phyloP scores from a whole-genome alignment of 768 basidiomycete genomes.

The Omphalotus guepiniiformis region DNA sequence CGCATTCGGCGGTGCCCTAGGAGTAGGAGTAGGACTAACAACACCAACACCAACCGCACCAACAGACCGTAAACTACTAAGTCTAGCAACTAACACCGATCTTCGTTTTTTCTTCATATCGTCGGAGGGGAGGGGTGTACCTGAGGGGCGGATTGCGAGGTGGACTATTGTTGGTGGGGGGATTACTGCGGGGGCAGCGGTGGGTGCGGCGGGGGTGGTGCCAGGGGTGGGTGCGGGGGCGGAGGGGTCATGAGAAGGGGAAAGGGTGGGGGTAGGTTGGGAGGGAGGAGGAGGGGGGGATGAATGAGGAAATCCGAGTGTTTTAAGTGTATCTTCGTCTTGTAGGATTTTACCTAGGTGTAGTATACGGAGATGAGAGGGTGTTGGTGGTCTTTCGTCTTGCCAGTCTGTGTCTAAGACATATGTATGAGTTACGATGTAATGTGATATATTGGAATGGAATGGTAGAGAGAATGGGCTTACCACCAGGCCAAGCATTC shows the following conservation, averaged over 20 bases:
- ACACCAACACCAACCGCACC: not conserved
- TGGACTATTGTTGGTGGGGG: constrained; percentile 63
- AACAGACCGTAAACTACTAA: not conserved
- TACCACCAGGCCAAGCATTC: constrained; percentile 78
- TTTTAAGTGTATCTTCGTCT: constrained; percentile 61
- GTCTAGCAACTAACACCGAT: not conserved
- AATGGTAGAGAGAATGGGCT: constrained; percentile 17
- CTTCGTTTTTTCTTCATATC: constrained; percentile 50
- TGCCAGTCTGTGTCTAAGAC: constrained; percentile 57
- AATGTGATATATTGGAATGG: constrained; percentile 1
- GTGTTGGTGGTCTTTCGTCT: constrained; percentile 73
- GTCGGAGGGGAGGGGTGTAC: constrained; percentile 43
- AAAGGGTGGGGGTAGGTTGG: constrained; percentile 8
- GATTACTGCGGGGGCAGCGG: constrained; percentile 10
- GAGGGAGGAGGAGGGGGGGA: constrained; percentile 7
- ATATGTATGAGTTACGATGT: not conserved
- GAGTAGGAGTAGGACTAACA: too few species aligned
- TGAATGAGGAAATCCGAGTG: not conserved
- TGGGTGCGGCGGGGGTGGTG: constrained; percentile 9
- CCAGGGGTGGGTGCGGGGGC: constrained; percentile 9
- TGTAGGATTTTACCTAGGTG: constrained; percentile 80
- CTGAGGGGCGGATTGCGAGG: constrained; percentile 51
- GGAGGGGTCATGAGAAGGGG: too few species aligned
- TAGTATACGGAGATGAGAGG: constrained; percentile 69
- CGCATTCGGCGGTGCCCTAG: too few species aligned